Conservation (phyloP, 768 basidiomycete species). For the Mycena kentingensis region DNA sequence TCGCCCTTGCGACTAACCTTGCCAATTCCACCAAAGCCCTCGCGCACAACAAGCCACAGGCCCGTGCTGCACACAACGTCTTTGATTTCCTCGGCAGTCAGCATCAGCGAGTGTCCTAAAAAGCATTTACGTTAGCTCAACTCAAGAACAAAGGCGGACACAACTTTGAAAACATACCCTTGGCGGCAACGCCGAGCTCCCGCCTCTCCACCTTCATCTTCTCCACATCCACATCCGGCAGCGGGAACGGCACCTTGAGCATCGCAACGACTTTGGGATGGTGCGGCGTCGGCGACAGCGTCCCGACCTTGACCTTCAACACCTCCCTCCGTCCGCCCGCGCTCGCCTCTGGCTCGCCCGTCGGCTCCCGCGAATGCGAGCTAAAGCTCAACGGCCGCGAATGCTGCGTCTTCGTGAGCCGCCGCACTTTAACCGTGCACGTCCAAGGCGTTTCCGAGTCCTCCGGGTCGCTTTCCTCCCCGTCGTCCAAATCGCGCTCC, state of each 20-base stretch:
- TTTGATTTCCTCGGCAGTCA: constrained; percentile 92
- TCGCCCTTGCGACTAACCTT: constrained; percentile 77
- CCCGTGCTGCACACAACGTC: constrained; percentile 87
- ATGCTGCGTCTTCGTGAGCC: constrained; percentile 31
- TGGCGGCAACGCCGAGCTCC: constrained; percentile 34
- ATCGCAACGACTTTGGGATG: constrained; percentile 94
- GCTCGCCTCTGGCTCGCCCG: constrained; percentile 14
- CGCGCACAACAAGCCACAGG: constrained; percentile 89
- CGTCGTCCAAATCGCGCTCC: constrained; percentile 6
- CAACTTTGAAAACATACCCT: constrained; percentile 6
- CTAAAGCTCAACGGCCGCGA: constrained; percentile 14
- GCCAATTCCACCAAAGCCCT: constrained; percentile 90
- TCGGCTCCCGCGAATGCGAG: constrained; percentile 8
- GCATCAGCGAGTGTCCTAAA: constrained; percentile 47
- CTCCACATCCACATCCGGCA: constrained; percentile 81
- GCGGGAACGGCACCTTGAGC: constrained; percentile 87
- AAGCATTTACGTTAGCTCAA: constrained; percentile 12
- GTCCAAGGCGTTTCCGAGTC: constrained; percentile 97
- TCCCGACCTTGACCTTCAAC: constrained; percentile 70
- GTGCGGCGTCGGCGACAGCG: constrained; percentile 89
- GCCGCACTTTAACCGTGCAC: constrained; percentile 74
- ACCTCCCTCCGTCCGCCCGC: constrained; percentile 33
- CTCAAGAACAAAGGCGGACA: neutral
- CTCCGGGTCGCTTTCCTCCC: constrained; percentile 88
- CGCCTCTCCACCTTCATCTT: constrained; percentile 55